Conservation (phyloP, 1,139 yeast genomes). For the Geotrichum candidum region DNA sequence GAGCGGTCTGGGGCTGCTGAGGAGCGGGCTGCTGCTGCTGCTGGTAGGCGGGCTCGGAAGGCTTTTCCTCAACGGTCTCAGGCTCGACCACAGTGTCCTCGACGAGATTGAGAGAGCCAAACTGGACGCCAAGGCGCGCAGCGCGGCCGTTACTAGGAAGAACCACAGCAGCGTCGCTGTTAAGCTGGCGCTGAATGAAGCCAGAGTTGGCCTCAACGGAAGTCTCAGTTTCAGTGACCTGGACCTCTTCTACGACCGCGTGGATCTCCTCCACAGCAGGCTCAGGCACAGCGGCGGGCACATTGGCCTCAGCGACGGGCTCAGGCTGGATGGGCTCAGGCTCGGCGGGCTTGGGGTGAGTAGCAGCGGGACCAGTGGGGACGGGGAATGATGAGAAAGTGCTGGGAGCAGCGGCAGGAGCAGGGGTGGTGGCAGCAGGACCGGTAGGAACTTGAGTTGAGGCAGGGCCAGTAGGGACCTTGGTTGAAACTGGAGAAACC, state of each 20-base stretch:
- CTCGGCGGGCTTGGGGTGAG: conserved; percentile 23
- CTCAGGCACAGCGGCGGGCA: not conserved
- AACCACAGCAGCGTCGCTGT: conserved; percentile 54
- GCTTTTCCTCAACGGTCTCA: conserved; percentile 26
- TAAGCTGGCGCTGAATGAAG: conserved; percentile 33
- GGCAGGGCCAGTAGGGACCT: conserved; percentile 14
- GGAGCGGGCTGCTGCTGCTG: conserved; percentile 21
- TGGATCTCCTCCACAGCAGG: conserved; percentile 7
- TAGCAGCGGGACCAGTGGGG: conserved; percentile 17
- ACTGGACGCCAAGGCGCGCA: conserved; percentile 61
- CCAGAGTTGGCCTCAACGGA: conserved; percentile 9
- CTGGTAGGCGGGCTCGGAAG: conserved; percentile 20
- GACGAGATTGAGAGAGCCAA: conserved; percentile 52
- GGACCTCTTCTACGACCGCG: conserved; percentile 20
- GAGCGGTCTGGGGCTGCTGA: conserved; percentile 19
- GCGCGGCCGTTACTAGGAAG: conserved; percentile 52
- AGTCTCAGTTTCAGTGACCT: not conserved
- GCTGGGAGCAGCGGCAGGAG: not conserved
- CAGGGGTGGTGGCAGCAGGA: conserved; percentile 12
- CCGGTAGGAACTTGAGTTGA: conserved; percentile 16
- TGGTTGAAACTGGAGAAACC: conserved; percentile 17
- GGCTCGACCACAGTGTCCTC: conserved; percentile 28
- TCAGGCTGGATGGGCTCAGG: conserved; percentile 26
- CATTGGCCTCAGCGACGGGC: conserved; percentile 19
- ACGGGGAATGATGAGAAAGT: conserved; percentile 1